phyloP scores from a whole-genome alignment of 257 asterid genomes.

The Rubia yunnanensis region DNA sequence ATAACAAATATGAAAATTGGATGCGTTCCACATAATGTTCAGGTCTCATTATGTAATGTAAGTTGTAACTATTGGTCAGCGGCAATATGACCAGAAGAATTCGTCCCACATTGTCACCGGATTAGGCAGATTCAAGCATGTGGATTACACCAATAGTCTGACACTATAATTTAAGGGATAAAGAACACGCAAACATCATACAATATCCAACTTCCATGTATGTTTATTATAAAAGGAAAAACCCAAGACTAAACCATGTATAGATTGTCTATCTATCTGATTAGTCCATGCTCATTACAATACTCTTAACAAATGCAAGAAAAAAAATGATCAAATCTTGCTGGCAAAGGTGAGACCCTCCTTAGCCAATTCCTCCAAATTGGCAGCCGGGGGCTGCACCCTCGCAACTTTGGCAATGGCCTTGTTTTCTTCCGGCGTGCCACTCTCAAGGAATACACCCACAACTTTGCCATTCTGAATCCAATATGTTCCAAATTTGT shows the following conservation, averaged over 20 bases:
- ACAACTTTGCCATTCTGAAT: conserved; percentile 73
- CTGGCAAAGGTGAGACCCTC: conserved; percentile 71
- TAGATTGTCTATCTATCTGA: background rate
- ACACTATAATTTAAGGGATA: no score
- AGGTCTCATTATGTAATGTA: no score
- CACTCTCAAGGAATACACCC: conserved; percentile 82
- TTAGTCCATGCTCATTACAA: background rate
- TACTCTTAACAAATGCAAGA: background rate
- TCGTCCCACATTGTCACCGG: no score
- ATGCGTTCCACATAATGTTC: no score
- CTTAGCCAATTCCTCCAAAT: conserved; percentile 50
- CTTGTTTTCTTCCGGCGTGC: conserved; percentile 77
- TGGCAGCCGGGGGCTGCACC: conserved; percentile 53
- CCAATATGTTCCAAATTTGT: conserved; percentile 90
- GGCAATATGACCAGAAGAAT: no score
- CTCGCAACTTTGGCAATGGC: conserved; percentile 78
- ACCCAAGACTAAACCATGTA: background rate
- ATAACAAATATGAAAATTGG: no score
- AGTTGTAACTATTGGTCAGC: no score
- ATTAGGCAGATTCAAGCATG: no score
- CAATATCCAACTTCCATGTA: background rate
- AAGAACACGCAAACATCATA: background rate
- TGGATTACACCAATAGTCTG: no score
- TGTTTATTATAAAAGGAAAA: background rate
- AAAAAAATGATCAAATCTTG: conserved; percentile 33